phyloP scores from a whole-genome alignment of 441 rosid genomes.

The Populus hybrid region DNA sequence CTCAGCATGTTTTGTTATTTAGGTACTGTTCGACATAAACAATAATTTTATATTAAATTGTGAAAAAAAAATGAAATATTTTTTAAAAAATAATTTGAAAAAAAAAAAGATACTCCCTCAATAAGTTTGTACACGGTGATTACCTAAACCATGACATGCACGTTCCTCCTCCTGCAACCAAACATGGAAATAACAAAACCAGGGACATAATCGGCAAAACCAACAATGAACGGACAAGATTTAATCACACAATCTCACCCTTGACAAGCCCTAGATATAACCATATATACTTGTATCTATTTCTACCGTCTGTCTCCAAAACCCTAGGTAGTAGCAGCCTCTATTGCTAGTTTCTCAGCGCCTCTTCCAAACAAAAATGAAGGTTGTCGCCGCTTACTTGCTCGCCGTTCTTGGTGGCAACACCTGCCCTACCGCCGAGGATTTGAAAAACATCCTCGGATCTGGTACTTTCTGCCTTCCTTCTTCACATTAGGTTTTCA shows the following conservation, averaged over 20 bases:
- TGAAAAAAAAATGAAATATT: no score
- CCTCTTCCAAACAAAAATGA: conserved; percentile 13
- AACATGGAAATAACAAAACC: not conserved
- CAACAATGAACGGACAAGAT: conserved; percentile 5
- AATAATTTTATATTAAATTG: no score
- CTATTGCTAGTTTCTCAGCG: not conserved
- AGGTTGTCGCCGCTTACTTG: conserved; percentile 64
- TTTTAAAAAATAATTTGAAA: no score
- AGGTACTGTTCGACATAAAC: not conserved
- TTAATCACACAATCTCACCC: not conserved
- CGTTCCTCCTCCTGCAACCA: not conserved
- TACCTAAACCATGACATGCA: not conserved
- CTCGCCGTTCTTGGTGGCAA: conserved; percentile 89
- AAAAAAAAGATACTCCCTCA: no score
- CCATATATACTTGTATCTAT: not conserved
- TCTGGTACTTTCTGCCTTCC: conserved; percentile 39
- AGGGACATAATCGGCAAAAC: not conserved
- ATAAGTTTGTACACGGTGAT: not conserved
- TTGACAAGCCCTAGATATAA: conserved; percentile 9
- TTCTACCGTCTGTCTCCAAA: not conserved
- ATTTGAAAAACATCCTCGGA: conserved; percentile 64
- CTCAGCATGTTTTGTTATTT: not conserved
- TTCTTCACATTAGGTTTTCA: not conserved
- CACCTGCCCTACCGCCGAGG: conserved; percentile 56
- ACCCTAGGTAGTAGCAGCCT: not conserved